phyloP scores from a whole-genome alignment of 1,284 basidiomycete genomes.

The Fomitopsis betulina region DNA sequence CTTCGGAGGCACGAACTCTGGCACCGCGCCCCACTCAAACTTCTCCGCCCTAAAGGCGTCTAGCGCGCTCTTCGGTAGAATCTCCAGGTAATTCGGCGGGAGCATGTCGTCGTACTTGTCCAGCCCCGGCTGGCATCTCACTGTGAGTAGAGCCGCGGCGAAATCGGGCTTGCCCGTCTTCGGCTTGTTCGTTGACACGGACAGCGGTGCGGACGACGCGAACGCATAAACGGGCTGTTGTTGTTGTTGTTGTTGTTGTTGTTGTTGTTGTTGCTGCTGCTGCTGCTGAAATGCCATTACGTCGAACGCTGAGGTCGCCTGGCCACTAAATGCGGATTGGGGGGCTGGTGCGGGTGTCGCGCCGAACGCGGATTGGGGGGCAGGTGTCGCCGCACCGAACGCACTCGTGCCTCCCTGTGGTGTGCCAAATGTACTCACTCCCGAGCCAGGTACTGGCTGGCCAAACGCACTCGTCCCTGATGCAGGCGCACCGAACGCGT shows the following conservation, averaged over 20 bases:
- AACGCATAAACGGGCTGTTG: conserved; percentile 20
- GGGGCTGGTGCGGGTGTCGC: neutral
- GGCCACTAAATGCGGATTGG: neutral
- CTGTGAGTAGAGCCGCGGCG: neutral
- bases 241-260: no score
- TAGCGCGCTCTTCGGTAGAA: conserved; percentile 47
- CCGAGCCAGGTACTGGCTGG: neutral
- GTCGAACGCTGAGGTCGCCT: conserved; percentile 21
- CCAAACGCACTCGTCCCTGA: conserved; percentile 25
- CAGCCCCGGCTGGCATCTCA: conserved; percentile 21
- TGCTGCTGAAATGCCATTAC: neutral
- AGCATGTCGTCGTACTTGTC: conserved; percentile 56
- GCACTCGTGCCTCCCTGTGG: conserved; percentile 14
- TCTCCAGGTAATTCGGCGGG: conserved; percentile 52
- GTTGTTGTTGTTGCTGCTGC: neutral
- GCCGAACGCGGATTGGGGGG: conserved; percentile 27
- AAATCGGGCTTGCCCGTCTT: conserved; percentile 38
- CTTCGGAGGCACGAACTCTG: conserved; percentile 74
- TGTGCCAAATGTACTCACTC: conserved; percentile 29
- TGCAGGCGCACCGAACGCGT: conserved; percentile 24
- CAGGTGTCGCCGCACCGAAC: conserved; percentile 20
- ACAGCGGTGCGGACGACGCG: conserved; percentile 18
- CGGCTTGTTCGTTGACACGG: conserved; percentile 5
- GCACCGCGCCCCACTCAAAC: conserved; percentile 74
- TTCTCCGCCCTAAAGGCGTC: conserved; percentile 55